Percentiles rank a stretch among this genome's conserved stretches.
phyloP scores from a whole-genome alignment of 2,329 filamentous ascomycete species.

The Paramyrothecium roridum region DNA sequence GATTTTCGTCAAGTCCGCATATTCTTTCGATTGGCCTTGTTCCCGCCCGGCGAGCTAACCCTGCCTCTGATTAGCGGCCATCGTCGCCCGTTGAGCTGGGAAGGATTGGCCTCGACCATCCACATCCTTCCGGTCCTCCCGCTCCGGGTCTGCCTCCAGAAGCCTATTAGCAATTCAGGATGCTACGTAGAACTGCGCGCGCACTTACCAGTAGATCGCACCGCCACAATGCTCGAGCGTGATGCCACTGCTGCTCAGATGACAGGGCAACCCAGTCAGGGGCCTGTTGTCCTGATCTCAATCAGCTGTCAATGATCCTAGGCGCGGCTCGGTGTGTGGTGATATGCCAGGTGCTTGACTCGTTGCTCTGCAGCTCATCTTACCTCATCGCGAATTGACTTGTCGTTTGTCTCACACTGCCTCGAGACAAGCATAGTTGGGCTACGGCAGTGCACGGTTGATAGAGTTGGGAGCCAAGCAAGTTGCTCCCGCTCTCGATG shows the following conservation, averaged over 20 bases:
- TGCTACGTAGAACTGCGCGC: too few species aligned
- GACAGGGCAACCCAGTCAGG: background rate
- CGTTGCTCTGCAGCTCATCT: too few species aligned
- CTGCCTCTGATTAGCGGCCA: background rate
- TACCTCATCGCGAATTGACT: too few species aligned
- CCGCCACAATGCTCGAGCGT: background rate
- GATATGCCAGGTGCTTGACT: background rate
- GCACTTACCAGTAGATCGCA: background rate
- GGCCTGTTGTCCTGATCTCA: background rate
- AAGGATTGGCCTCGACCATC: background rate
- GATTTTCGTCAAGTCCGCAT: background rate
- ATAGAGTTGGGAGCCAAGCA: too few species aligned
- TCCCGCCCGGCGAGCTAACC: too few species aligned
- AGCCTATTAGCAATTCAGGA: too few species aligned
- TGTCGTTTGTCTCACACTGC: too few species aligned
- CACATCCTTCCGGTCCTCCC: background rate
- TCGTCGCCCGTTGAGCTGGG: background rate
- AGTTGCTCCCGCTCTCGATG: too few species aligned
- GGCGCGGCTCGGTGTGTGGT: background rate
- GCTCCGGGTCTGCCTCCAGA: background rate
- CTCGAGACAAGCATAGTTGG: too few species aligned
- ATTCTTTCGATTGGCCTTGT: too few species aligned
- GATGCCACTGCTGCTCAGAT: background rate
- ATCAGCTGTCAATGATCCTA: background rate
- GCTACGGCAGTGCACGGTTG: too few species aligned